Base-by-base conservation (phyloP, 2,329 filamentous ascomycete species). In the Aspergillus novofumigatus region DNA sequence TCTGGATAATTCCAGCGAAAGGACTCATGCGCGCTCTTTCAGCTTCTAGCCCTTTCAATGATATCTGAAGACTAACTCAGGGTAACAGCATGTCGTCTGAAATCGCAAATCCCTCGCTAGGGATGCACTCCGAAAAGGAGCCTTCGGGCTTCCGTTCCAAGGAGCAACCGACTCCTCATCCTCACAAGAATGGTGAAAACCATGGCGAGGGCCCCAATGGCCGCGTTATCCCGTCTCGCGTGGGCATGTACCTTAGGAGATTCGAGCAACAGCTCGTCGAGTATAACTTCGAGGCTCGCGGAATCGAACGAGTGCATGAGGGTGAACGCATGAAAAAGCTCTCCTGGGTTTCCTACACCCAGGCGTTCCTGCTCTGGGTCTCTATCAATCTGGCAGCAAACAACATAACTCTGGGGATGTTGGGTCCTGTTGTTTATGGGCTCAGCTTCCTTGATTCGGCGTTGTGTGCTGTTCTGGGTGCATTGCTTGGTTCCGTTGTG, bases 331-430 rank as follows among this genome's bases (percentile, higher is more conserved):
- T 84, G 61, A 77, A 78, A 57, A 77, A 78, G 50, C 66, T 82
- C 52, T 74, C 75, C 20, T 75, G 77, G 61, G 62, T 82, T n/a
- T 80, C 81, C 32, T 84, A 84, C 65, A 71, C 80, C 41, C 83
- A 86, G 67, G 79, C 83, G 23, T 79, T 78, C 20, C 69, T 85
- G 49, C 71, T 87, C 51, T 87, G 84, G 85, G 79, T 86, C 59
- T 83, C 81, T 9, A 80, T 86, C 68, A 87, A 87, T 64, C 73
- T 86, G 9, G 82, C 83, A 2, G 81, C 84, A 26, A 86, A 86
- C 70, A 86, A 87, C 61, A 80, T 87, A 48, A 85, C 83, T 0
- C 75, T 87, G n/a, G 85, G 83, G 0, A 85, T 86, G 79, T 77
- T 87, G 20, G 85, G 84, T 0, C 83, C 84, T 1, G 78, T 80